Evolutionary conservation across 768 basidiomycete genomes (phyloP), one percentile per base, ranked within the genome.

Genomic region (Mycena filopes): DNA sequence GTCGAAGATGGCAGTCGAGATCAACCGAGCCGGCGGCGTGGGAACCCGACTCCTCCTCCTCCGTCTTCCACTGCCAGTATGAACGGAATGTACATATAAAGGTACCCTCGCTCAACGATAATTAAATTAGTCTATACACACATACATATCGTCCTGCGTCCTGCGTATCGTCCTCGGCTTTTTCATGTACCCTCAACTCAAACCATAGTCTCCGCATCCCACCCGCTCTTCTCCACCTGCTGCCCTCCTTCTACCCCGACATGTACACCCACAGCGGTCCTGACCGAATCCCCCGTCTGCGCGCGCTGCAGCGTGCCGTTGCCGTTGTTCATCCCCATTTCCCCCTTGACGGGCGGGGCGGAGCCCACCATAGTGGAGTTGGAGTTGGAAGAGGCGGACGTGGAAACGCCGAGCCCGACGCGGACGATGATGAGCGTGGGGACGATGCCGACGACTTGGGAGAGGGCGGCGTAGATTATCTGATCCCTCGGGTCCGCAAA

Each of bases 401-500:
- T n/a, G n/a, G 38, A 43, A 9, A 63, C 55, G 8, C 77, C 77
- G 13, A 78, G 70, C 23, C 65, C 72, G 3, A 78, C 78, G 13
- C 78, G 75, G 29, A 78, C 77, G 45, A 79, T 74, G 70, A 78
- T 78, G 9, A 78, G 69, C 4, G 78, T 79, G 21, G 77, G 60
- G 8, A 61, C 60, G 15, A 61, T 61, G 13, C 60, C 64, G n/a
- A 65, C 64, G 12, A 65, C 18, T 38, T 65, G 64, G 18, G 57
- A 46, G 5, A 65, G 64, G 2, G 64, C 64, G 1, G 26, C 64
- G 53, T 55, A 65, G 21, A 65, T 15, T 10, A 65, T 36, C 61
- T 65, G 36, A 43, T 71, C 60, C 31, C 12, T 23, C 3, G 55
- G 65, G 51, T 69, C 36, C 15, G 29, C 5, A 25, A 16, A 65